Conservation (phyloP, 352 stramenopile species). For the Phytophthora melonis region DNA sequence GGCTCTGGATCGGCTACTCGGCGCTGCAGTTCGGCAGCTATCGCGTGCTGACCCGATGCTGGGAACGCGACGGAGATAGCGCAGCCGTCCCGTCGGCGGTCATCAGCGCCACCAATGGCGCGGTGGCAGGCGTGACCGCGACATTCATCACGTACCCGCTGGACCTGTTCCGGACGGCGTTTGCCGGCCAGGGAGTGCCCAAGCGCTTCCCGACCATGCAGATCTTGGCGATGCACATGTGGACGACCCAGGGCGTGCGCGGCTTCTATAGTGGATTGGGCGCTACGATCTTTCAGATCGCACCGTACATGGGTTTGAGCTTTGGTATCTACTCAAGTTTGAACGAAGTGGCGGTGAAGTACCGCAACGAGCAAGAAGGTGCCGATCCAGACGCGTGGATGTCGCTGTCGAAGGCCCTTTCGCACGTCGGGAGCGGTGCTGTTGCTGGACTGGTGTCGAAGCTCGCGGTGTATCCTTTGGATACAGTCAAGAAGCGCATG, state of each 20-base stretch:
- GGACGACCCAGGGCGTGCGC: slow-evolving; percentile 68
- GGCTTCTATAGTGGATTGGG: slow-evolving; percentile 93
- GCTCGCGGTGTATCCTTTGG: slow-evolving; percentile 93
- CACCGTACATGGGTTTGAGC: slow-evolving; percentile 96
- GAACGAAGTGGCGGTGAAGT: slow-evolving; percentile 43
- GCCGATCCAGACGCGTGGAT: slow-evolving; percentile 18
- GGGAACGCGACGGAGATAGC: slow-evolving; percentile 37
- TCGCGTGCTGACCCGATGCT: slow-evolving; percentile 54
- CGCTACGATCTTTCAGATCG: slow-evolving; percentile 92
- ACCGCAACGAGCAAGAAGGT: slow-evolving; percentile 24
- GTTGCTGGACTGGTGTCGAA: slow-evolving; percentile 93
- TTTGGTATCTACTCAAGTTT: slow-evolving; percentile 93
- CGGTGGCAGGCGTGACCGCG: slow-evolving; percentile 85
- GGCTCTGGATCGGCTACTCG: slow-evolving; percentile 87
- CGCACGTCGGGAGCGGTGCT: slow-evolving; percentile 81
- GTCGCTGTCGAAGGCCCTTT: slow-evolving; percentile 49
- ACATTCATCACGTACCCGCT: slow-evolving; percentile 95
- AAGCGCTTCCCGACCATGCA: slow-evolving; percentile 84
- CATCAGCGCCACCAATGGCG: slow-evolving; percentile 85
- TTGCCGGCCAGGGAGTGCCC: slow-evolving; percentile 92
- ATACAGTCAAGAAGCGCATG: slow-evolving; percentile 97
- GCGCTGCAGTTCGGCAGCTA: slow-evolving; percentile 80
- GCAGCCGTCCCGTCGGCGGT: slow-evolving; percentile 13
- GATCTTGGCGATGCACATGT: slow-evolving; percentile 79
- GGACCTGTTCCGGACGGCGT: slow-evolving; percentile 94